Base-by-base conservation (phyloP, 768 basidiomycete genomes). In the Macrolepiota dolichaula region DNA sequence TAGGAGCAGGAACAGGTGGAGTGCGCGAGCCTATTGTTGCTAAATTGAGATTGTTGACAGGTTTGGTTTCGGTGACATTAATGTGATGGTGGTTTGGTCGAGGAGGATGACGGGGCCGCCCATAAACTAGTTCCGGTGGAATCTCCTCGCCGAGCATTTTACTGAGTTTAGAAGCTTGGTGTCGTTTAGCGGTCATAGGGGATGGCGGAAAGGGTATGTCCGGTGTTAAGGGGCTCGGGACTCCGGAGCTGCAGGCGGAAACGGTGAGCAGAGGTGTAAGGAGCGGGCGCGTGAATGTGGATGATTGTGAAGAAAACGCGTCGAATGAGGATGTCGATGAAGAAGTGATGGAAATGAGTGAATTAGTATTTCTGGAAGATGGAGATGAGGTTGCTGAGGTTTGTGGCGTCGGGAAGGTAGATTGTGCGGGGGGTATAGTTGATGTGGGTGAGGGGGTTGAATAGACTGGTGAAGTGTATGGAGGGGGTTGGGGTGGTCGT, bases 141-240 rank as follows among this genome's bases (percentile, higher is more conserved):
- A 62, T 50, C 7, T 69, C 65, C 55, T 66, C 66, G 49, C 72
- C 73, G 38, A 71, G 66, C 44, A 70, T 69, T 52, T 68, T 68
- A 13, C 66, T 68, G 10, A 70, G 67, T 44, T 71, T 71, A 42
- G 62, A 63, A 19, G 65, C 56, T 42, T 67, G 69, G 11, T 55
- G 63, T 2, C 64, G 65, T 50, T 63, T 65, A 24, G 55, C 64
- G 6, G 68, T 70, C 24, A 54, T 55, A 17, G 70, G 69, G 3
- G 70, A 66, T 4, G 62, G 67, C 15, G 62, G 65, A 22, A 63
- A 52, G 10, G 66, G 68, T 15, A 65, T 36, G 17, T 53, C 56
- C 15, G 64, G 63, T 17, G 63, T 36, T 32, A 47, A 7, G 13
- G 66, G 64, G 36, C 61, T 57, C 3, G 37, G 37, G 6, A 11